These are phyloP conservation scores for Oryza nivara DNA, from an alignment of 176 grass and related monocot species.

Conservation along the genomic window DNA sequence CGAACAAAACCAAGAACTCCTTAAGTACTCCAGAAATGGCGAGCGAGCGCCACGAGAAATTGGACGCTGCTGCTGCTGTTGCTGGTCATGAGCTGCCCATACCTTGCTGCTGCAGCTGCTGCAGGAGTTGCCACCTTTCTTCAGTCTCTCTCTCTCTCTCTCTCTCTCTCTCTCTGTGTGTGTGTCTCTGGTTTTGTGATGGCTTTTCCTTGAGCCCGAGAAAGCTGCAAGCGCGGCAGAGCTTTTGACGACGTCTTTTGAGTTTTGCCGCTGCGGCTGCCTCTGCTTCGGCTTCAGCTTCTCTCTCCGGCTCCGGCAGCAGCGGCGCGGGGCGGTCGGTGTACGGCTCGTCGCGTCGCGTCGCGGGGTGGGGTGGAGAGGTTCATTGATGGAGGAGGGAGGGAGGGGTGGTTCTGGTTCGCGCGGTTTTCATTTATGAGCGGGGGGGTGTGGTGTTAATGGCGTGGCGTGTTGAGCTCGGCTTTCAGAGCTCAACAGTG, in stretches of 20 bases:
- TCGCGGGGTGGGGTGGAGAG: background rate
- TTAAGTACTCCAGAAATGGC: background rate
- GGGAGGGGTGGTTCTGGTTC: background rate
- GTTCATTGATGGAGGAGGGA: background rate
- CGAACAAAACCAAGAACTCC: background rate
- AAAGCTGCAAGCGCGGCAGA: conserved; percentile 45
- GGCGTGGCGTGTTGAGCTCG: conserved; percentile 36
- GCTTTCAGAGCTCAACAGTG: background rate
- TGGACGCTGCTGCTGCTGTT: background rate
- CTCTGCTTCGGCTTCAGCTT: background rate
- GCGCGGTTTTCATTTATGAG: conserved; percentile 32
- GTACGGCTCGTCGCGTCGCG: background rate
- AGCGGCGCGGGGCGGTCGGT: background rate
- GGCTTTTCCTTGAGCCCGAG: conserved; percentile 31
- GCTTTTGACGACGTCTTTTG: conserved; percentile 41
- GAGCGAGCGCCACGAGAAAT: background rate
- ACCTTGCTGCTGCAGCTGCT: background rate
- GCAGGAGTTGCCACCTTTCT: too few species aligned
- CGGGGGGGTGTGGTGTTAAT: conserved; percentile 22
- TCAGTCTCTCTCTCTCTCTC: too few species aligned
- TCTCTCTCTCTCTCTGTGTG: too few species aligned
- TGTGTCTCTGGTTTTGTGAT: background rate
- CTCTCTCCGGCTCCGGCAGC: background rate
- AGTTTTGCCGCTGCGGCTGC: background rate
- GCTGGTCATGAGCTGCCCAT: conserved; percentile 34